Evolutionary conservation across 1,139 yeast species (phyloP).

Genomic region (Taphrina wiesneri): DNA sequence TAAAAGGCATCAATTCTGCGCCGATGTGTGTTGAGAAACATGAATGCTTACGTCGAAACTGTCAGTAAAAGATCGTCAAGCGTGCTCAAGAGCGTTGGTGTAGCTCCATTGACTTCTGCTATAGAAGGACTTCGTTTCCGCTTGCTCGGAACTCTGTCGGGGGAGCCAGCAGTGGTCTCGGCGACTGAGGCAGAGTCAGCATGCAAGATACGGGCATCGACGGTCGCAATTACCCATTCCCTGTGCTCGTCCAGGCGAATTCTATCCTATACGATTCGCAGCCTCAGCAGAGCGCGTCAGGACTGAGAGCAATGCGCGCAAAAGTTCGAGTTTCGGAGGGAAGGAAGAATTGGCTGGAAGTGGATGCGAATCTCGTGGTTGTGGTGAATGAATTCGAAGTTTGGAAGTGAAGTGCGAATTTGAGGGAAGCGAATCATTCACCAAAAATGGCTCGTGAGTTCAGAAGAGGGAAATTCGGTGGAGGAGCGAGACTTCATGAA

Average conservation of each 20-base stretch:
- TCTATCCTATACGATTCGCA: not conserved
- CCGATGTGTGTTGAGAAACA: not conserved
- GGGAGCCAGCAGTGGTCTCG: not conserved
- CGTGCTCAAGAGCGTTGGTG: not conserved
- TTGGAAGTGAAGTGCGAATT: too few relatives aligned
- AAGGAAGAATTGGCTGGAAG: not conserved
- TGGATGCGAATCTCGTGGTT: not conserved
- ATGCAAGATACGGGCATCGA: not conserved
- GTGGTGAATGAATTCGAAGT: not conserved
- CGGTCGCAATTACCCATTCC: not conserved
- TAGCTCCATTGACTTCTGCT: not conserved
- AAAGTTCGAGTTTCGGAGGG: not conserved
- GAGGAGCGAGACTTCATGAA: too few relatives aligned
- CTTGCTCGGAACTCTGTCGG: not conserved
- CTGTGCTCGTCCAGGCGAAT: not conserved
- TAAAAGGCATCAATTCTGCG: not conserved
- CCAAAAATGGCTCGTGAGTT: too few relatives aligned
- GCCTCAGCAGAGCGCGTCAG: not conserved
- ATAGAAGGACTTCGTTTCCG: not conserved
- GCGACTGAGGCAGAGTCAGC: not conserved
- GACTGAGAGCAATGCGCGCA: not conserved
- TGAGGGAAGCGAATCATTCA: too few relatives aligned
- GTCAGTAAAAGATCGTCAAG: not conserved
- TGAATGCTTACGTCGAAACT: not conserved
- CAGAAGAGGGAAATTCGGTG: too few relatives aligned